Conservation (phyloP, 352 stramenopile genomes). For the Aphanomyces cochlioides region DNA sequence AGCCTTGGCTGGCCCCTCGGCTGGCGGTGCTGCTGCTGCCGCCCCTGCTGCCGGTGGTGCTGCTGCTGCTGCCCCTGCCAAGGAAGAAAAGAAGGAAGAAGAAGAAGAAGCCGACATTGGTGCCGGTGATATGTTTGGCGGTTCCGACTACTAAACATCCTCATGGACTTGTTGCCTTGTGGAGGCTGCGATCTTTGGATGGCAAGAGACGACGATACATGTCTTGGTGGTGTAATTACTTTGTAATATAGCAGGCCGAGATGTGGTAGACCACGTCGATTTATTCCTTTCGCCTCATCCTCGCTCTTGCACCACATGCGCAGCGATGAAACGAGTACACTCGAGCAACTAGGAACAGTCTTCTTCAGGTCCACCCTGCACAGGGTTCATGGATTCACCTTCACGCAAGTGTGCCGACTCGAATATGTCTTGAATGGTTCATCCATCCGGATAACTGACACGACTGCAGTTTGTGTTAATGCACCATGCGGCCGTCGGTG, state of each 20-base stretch:
- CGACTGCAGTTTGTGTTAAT: too few relatives aligned
- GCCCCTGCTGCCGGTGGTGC: conserved; percentile 43
- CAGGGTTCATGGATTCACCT: too few relatives aligned
- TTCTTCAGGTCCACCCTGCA: too few relatives aligned
- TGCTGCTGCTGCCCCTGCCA: conserved; percentile 40
- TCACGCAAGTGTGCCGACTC: too few relatives aligned
- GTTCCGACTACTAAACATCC: conserved; percentile 69
- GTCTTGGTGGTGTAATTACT: conserved; percentile 12
- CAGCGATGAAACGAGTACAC: too few relatives aligned
- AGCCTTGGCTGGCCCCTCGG: conserved; percentile 83
- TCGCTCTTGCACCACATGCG: too few relatives aligned
- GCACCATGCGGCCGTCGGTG: too few relatives aligned
- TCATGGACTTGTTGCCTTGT: not conserved
- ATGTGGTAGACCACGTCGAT: conserved; percentile 8
- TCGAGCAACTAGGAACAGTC: too few relatives aligned
- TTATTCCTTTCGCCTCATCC: not conserved
- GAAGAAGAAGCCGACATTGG: conserved; percentile 81
- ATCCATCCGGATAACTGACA: too few relatives aligned
- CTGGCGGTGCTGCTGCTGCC: conserved; percentile 60
- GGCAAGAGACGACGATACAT: conserved; percentile 9
- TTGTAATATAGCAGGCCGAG: conserved; percentile 14
- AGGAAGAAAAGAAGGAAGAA: conserved; percentile 81
- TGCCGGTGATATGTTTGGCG: conserved; percentile 86
- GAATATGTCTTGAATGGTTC: too few relatives aligned
- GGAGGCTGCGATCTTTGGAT: not conserved